These are phyloP conservation scores for Tetragonia tetragonoides DNA, from an alignment of 148 eudicot species.

Conservation along the genomic window DNA sequence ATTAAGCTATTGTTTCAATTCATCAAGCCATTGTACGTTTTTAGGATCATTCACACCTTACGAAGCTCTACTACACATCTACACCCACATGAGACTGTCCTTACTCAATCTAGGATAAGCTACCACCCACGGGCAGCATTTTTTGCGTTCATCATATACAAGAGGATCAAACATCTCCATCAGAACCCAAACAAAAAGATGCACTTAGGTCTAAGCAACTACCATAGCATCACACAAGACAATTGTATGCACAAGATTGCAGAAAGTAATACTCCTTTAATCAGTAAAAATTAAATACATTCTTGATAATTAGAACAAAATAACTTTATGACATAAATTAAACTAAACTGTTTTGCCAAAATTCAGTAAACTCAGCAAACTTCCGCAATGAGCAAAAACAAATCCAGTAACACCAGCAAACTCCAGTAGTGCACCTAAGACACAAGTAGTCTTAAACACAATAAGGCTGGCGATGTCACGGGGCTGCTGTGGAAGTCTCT, in stretches of 20 bases:
- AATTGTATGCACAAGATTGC: not conserved
- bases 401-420: too few relatives aligned
- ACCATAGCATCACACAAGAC: not conserved
- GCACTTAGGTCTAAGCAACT: not conserved
- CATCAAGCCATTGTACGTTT: too few relatives aligned
- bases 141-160: not conserved
- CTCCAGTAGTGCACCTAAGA: not conserved
- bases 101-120: not conserved
- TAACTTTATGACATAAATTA: too few relatives aligned
- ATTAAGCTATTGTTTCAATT: too few relatives aligned
- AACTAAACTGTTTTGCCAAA: too few relatives aligned
- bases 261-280: not conserved
- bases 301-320: not conserved
- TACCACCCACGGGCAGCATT: not conserved
- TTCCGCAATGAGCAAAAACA: too few relatives aligned
- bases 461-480: not conserved
- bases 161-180: not conserved
- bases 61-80: too few relatives aligned
- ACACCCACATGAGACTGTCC: not conserved
- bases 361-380: too few relatives aligned
- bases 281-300: not conserved
- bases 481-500: not conserved
- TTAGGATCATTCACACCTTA: too few relatives aligned
- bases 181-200: not conserved
- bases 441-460: not conserved